Conservation (phyloP, 2,329 filamentous ascomycete genomes). For the Aspergillus glaucus region DNA sequence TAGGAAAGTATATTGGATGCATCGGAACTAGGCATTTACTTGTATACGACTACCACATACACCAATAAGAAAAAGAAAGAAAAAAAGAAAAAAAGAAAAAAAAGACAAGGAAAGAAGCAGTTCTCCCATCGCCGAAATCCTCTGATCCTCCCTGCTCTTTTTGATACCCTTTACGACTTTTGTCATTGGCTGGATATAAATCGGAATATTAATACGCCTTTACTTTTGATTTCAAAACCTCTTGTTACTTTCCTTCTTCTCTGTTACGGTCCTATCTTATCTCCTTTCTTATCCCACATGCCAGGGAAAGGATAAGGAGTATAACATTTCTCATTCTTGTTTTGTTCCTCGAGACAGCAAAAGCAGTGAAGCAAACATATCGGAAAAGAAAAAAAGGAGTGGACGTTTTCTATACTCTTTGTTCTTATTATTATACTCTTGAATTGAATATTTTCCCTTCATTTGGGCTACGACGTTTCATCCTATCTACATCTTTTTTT, state of each 20-base stretch:
- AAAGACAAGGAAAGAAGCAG: neutral
- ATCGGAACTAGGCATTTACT: constrained; percentile 2
- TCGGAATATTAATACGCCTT: constrained; percentile 8
- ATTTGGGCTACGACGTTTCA: no score
- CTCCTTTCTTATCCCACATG: no score
- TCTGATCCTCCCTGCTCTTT: constrained; percentile 27
- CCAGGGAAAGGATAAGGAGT: no score
- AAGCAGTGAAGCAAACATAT: no score
- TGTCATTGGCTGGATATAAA: constrained; percentile 29
- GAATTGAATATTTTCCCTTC: no score
- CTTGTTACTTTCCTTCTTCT: neutral
- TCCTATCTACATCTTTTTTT: no score
- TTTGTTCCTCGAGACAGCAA: neutral
- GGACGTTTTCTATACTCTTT: no score
- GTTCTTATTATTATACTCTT: no score
- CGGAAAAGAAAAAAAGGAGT: no score
- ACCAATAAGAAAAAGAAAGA: neutral
- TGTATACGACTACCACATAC: neutral
- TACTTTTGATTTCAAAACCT: neutral
- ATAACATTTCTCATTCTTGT: neutral
- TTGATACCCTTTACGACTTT: constrained; percentile 35
- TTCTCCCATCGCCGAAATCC: constrained; percentile 14
- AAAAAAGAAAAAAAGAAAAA: neutral
- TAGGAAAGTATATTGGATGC: constrained; percentile 9
- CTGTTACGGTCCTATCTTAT: no score